phyloP scores from a whole-genome alignment of 129 eudicot species.

The Artemisia annua region DNA sequence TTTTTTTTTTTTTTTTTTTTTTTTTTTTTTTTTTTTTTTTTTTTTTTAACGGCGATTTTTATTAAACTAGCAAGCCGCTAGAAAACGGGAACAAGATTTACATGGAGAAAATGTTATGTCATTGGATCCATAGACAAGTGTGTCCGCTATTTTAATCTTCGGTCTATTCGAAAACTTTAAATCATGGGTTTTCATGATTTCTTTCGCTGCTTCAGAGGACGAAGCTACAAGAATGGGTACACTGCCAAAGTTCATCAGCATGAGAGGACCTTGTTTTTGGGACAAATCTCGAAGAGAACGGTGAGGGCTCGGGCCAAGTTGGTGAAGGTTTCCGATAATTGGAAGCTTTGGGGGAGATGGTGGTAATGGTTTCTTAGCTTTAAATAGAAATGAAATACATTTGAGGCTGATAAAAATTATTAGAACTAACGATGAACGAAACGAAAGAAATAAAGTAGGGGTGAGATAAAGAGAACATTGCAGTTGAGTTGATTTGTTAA shows the following conservation, averaged over 20 bases:
- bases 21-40: no score
- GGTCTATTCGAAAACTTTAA: constrained; percentile 29
- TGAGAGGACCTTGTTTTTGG: constrained; percentile 39
- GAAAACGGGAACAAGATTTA: no score
- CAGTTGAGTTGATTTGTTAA: no score
- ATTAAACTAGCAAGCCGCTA: no score
- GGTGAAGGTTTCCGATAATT: constrained; percentile 57
- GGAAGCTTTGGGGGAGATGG: constrained; percentile 63
- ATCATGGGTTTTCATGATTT: constrained; percentile 46
- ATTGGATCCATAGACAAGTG: constrained; percentile 20
- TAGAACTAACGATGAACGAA: background rate
- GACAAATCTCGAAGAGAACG: constrained; percentile 40
- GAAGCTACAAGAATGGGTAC: constrained; percentile 34
- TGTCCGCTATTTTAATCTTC: background rate
- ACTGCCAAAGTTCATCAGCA: constrained; percentile 47
- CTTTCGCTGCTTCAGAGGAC: constrained; percentile 28
- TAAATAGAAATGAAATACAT: constrained; percentile 11
- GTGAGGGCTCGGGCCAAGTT: constrained; percentile 41
- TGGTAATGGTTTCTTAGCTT: constrained; percentile 30
- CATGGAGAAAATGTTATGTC: constrained; percentile 32
- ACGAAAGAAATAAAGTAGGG: background rate
- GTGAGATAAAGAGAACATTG: background rate
- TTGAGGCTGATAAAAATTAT: constrained; percentile 5
- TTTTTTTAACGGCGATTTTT: no score
- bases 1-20: no score